Evolutionary conservation across 768 basidiomycete genomes (phyloP).

Genomic region (Leucosporidium scottii): DNA sequence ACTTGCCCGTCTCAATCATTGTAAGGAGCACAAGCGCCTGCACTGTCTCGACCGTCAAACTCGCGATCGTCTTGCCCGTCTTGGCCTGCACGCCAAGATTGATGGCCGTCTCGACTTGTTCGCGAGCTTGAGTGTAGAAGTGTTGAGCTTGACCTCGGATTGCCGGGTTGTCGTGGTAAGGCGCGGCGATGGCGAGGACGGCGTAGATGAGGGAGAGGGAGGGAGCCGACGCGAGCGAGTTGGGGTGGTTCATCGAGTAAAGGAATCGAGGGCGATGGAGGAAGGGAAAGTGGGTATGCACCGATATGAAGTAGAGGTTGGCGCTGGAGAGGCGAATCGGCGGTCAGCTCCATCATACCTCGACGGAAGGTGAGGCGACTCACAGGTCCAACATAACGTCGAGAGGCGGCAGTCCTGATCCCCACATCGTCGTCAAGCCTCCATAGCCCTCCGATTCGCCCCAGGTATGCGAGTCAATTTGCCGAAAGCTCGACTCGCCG

Average conservation of each 20-base stretch:
- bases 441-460: not conserved
- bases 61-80: not conserved
- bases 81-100: not conserved
- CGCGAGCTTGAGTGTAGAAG: no score
- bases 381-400: constrained; percentile 27
- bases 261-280: constrained; percentile 32
- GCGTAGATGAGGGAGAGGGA: constrained; percentile 26
- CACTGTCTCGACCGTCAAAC: constrained; percentile 30
- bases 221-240: constrained; percentile 18
- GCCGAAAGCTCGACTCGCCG: no score
- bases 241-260: constrained; percentile 23
- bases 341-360: not conserved
- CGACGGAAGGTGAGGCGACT: not conserved
- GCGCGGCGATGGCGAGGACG: constrained; percentile 21
- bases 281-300: constrained; percentile 29
- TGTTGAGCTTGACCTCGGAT: no score
- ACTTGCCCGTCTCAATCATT: constrained; percentile 26
- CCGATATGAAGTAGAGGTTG: constrained; percentile 29
- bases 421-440: not conserved
- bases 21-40: constrained; percentile 23
- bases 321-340: not conserved
- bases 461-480: not conserved
- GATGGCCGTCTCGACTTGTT: constrained; percentile 23
- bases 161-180: constrained; percentile 21
- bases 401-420: constrained; percentile 13